These are phyloP conservation scores for Sporothrix humicola DNA, from an alignment of 2,329 filamentous ascomycete genomes.

Conservation along the genomic window DNA sequence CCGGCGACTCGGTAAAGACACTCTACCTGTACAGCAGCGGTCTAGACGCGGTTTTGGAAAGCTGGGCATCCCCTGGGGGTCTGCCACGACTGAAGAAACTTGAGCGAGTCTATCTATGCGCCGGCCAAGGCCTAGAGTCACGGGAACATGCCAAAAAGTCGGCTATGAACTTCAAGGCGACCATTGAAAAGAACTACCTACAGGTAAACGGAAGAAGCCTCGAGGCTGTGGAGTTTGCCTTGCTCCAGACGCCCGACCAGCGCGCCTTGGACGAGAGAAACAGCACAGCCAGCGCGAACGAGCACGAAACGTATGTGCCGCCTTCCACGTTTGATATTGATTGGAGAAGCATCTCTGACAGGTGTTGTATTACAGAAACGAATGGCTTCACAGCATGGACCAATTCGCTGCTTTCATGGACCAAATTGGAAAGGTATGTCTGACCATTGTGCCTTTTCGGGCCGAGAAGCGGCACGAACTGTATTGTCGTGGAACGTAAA, in stretches of 20 bases:
- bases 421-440: constrained; percentile 22
- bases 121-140: constrained; percentile 21
- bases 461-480: background rate
- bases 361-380: background rate
- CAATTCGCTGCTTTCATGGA: constrained; percentile 25
- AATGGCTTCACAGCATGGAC: constrained; percentile 28
- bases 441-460: background rate
- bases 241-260: background rate
- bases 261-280: constrained; percentile 10
- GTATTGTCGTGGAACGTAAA: background rate
- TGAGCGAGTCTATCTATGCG: constrained; percentile 6
- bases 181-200: background rate
- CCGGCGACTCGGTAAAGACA: constrained; percentile 19
- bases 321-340: background rate
- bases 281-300: constrained; percentile 15
- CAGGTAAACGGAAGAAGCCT: constrained; percentile 2
- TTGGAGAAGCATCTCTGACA: constrained; percentile 17
- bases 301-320: constrained; percentile 23
- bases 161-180: constrained; percentile 3
- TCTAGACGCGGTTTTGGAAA: constrained; percentile 18
- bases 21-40: constrained; percentile 27
- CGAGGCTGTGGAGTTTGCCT: constrained; percentile 26
- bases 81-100: constrained; percentile 10
- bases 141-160: constrained; percentile 11
- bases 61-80: constrained; percentile 14